Conservation (phyloP, 2,329 filamentous ascomycete genomes). For the Colletotrichum sp. region DNA sequence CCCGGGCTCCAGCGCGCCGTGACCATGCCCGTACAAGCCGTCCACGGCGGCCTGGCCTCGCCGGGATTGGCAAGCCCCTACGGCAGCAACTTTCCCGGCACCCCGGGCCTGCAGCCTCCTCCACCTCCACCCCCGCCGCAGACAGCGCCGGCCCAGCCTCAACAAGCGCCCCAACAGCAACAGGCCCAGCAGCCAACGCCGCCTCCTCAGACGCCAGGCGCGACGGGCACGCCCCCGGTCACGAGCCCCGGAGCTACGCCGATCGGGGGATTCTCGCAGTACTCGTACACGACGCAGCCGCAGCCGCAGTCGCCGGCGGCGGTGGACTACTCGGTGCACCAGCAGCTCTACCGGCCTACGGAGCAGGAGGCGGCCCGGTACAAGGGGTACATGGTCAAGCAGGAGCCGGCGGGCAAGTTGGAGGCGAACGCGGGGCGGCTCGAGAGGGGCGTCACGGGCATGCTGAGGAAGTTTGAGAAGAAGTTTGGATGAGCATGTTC, state of each 20-base stretch:
- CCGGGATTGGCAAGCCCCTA: conserved; percentile 48
- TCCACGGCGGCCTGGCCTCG: conserved; percentile 38
- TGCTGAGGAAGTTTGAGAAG: conserved; percentile 82
- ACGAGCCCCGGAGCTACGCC: conserved; percentile 45
- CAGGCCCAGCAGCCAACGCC: conserved; percentile 31
- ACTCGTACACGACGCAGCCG: conserved; percentile 40
- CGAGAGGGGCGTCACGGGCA: conserved; percentile 73
- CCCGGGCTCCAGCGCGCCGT: conserved; percentile 51
- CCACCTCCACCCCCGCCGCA: conserved; percentile 31
- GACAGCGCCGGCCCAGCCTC: conserved; percentile 9
- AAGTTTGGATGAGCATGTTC: conserved; percentile 57
- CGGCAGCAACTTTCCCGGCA: conserved; percentile 47
- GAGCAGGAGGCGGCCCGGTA: conserved; percentile 61
- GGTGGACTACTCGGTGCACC: conserved; percentile 65
- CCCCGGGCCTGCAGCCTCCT: conserved; percentile 47
- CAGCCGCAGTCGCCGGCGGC: conserved; percentile 22
- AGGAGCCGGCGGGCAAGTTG: conserved; percentile 55
- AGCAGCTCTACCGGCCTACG: conserved; percentile 73
- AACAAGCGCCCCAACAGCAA: conserved; percentile 24
- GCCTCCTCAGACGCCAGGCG: conserved; percentile 22
- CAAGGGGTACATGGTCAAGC: conserved; percentile 46
- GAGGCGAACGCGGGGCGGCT: conserved; percentile 70
- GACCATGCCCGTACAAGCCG: conserved; percentile 48
- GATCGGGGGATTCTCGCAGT: conserved; percentile 62
- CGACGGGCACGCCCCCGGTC: conserved; percentile 36